These are phyloP conservation scores for Elongisporangium senticosum DNA, from an alignment of 352 stramenopile species.

Conservation along the genomic window DNA sequence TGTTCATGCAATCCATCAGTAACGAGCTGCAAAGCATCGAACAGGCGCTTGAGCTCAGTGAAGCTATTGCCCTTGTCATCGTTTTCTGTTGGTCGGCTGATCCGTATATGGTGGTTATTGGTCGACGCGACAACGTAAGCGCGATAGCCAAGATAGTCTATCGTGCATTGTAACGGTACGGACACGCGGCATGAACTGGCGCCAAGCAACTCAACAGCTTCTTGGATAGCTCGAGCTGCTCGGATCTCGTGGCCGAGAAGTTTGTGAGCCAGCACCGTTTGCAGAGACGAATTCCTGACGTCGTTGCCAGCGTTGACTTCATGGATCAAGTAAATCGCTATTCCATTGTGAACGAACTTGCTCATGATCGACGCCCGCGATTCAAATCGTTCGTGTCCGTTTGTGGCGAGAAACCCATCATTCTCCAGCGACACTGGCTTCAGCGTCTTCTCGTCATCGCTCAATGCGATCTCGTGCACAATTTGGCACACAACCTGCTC, in stretches of 20 bases:
- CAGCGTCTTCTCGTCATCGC: conserved; percentile 16
- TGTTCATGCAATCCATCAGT: conserved; percentile 19
- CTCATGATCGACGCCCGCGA: conserved; percentile 3
- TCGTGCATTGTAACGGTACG: conserved; percentile 49
- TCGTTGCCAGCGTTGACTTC: conserved; percentile 9
- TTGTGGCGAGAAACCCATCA: conserved; percentile 36
- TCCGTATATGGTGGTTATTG: conserved; percentile 6
- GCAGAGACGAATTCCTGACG: background rate
- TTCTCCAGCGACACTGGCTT: conserved; percentile 10
- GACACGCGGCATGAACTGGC: conserved; percentile 8
- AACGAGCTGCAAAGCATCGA: conserved; percentile 25
- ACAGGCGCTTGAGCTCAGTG: conserved; percentile 17
- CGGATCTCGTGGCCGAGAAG: conserved; percentile 49
- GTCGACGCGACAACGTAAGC: conserved; percentile 37
- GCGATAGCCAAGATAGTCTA: conserved; percentile 59
- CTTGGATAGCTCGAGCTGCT: conserved; percentile 26
- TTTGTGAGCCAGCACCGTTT: conserved; percentile 16
- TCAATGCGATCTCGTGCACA: conserved; percentile 27
- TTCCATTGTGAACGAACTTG: conserved; percentile 24
- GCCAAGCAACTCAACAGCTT: conserved; percentile 13
- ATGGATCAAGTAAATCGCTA: conserved; percentile 32
- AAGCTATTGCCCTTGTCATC: conserved; percentile 3
- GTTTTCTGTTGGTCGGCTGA: background rate
- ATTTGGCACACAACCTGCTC: conserved; percentile 26
- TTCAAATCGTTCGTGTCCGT: conserved; percentile 12